These are phyloP conservation scores for Aspergillus latus DNA, from an alignment of 2,329 filamentous ascomycete genomes.

Conservation along the genomic window DNA sequence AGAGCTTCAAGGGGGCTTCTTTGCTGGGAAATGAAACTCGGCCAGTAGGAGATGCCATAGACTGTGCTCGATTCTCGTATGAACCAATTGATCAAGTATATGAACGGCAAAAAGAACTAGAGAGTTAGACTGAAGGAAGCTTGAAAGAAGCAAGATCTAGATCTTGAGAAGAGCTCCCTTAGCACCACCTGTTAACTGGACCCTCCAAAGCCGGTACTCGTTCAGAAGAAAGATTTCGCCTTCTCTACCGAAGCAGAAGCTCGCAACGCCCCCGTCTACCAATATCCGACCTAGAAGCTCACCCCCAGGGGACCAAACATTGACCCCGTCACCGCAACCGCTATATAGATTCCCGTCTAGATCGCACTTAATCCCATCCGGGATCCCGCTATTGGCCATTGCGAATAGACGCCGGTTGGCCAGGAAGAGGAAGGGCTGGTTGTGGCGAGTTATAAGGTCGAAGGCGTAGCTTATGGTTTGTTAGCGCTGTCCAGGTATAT, in stretches of 20 bases:
- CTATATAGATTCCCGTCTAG: slow-evolving; percentile 57
- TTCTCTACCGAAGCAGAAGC: slow-evolving; percentile 51
- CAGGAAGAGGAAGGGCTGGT: slow-evolving; percentile 47
- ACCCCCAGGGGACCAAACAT: slow-evolving; percentile 54
- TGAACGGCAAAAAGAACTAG: no score
- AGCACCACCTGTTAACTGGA: slow-evolving; percentile 34
- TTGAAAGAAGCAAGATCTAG: not conserved
- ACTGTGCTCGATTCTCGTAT: no score
- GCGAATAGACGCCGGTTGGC: slow-evolving; percentile 55
- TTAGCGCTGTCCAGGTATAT: not conserved
- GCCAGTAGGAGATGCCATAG: no score
- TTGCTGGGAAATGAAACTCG: no score
- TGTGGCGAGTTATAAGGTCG: slow-evolving; percentile 41
- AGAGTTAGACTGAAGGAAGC: no score
- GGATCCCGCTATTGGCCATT: slow-evolving; percentile 49
- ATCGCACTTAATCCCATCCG: slow-evolving; percentile 53
- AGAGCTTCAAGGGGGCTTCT: no score
- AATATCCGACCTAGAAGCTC: slow-evolving; percentile 58
- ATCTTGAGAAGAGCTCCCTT: slow-evolving; percentile 16
- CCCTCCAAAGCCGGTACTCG: slow-evolving; percentile 48
- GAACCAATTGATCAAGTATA: no score
- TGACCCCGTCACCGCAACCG: slow-evolving; percentile 56
- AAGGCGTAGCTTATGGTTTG: slow-evolving; percentile 44
- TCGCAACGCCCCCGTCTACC: slow-evolving; percentile 48
- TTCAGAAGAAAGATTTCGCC: slow-evolving; percentile 37